Evolutionary conservation across 805 yeast genomes (phyloP), one percentile per base, ranked within the genome.

Genomic region (Zygosaccharomyces bisporus): DNA sequence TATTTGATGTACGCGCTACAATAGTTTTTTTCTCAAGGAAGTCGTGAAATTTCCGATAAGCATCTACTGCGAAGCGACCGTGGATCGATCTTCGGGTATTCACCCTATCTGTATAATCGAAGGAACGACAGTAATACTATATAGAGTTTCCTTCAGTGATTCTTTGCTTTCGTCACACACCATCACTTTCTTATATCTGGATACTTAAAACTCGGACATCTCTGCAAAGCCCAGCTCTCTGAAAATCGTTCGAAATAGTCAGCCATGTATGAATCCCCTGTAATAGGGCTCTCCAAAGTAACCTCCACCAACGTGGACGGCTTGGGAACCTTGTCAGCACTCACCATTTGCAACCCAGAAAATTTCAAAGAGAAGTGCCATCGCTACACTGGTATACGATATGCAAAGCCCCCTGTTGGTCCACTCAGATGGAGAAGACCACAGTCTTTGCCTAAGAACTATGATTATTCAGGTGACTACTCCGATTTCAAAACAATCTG

Each of bases 381-480:
- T 20, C 52, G 68, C 40, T 65, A 53, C 44, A 53, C 66, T 13
- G 51, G 59, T 18, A 59, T 70, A 36, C 70, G 70, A 2, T 70
- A 55, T 47, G 68, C 72, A 7, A 44, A 55, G 35, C 65, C 71
- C 14, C 60, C 61, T 4, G 49, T 49, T 3, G 69, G 66, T 6
- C 53, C 54, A 16, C 48, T 60, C 39, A 51, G 74, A 25, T 71
- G 66, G 57, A 52, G 51, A 39, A 55, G 59, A 34, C 72, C 74
- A 1, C 44, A 46, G 24, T 56, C 61, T 6, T 44, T 71, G 6
- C 67, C 73, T 1, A 52, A 54, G 1, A 60, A 60, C 39, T 64
- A 52, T 41, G 69, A 69, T 46, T 70, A 69, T 47, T 53, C 70
- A 2, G 74, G 73, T 1, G 67, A 67, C 36, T 70, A 70, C 47